Percentiles rank a stretch among this genome's conserved stretches.
phyloP scores from a whole-genome alignment of 768 basidiomycete genomes.

The Calvatia gigantea region DNA sequence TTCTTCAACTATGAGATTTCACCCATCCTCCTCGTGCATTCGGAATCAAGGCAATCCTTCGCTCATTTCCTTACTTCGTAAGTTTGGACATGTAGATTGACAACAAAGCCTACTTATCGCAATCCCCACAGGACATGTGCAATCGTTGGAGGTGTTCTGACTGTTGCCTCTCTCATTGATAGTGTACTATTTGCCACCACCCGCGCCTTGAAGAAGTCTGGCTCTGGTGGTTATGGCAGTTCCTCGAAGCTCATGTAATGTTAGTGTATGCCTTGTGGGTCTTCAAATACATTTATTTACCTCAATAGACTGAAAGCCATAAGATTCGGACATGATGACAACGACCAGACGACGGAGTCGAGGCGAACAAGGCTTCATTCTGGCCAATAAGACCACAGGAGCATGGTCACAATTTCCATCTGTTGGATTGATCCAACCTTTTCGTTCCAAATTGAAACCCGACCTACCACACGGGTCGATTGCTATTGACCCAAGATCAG shows the following conservation, averaged over 20 bases:
- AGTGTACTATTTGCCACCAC: conserved; percentile 82
- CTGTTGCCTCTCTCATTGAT: conserved; percentile 88
- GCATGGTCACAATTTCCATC: no score
- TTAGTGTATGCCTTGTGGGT: conserved; percentile 14
- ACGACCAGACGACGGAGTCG: no score
- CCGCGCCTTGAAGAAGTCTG: conserved; percentile 65
- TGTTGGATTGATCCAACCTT: no score
- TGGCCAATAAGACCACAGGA: no score
- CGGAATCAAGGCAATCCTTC: conserved; percentile 89
- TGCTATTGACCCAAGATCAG: no score
- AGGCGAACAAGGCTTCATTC: no score
- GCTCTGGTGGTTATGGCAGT: conserved; percentile 26
- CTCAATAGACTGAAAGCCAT: neutral
- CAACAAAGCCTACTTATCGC: neutral
- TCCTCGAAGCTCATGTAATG: conserved; percentile 44
- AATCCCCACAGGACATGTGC: conserved; percentile 76
- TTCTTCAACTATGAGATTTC: conserved; percentile 97
- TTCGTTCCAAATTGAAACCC: no score
- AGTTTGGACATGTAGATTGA: conserved; percentile 25
- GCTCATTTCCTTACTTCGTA: conserved; percentile 98
- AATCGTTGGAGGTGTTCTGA: conserved; percentile 95
- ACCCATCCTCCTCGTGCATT: conserved; percentile 90
- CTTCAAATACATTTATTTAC: conserved; percentile 2
- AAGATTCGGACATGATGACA: neutral
- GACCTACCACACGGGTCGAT: no score